These are phyloP conservation scores for Fusarium sarcochroum DNA, from an alignment of 2,329 filamentous ascomycete genomes.

Conservation along the genomic window DNA sequence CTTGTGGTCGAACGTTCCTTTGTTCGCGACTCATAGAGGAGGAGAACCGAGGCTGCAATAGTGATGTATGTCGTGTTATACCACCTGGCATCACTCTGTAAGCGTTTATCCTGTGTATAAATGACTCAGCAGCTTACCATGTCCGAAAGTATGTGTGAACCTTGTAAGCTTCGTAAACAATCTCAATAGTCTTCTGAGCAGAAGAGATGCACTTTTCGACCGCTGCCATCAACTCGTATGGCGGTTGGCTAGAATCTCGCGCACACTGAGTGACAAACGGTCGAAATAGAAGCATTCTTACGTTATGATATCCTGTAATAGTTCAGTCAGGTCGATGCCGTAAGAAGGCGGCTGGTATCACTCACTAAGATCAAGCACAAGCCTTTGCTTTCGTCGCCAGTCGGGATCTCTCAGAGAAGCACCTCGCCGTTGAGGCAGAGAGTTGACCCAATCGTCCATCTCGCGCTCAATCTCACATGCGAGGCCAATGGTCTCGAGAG, in stretches of 20 bases:
- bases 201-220: constrained; percentile 12
- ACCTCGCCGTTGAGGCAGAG: constrained; percentile 3
- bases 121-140: not conserved
- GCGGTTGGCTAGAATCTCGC: not conserved
- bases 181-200: constrained; percentile 13
- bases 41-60: constrained; percentile 12
- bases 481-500: not conserved
- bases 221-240: not conserved
- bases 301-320: constrained; percentile 10
- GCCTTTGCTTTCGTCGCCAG: constrained; percentile 18
- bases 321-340: not conserved
- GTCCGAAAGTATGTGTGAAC: constrained; percentile 20
- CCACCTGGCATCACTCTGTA: not conserved
- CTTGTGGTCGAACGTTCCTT: not conserved
- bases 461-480: constrained; percentile 9
- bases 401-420: constrained; percentile 13
- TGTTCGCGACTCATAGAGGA: constrained; percentile 11
- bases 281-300: constrained; percentile 15
- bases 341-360: not conserved
- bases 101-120: not conserved
- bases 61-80: constrained; percentile 23
- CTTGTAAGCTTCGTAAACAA: constrained; percentile 9
- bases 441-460: constrained; percentile 5
- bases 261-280: constrained; percentile 1
- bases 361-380: constrained; percentile 9